Evolutionary conservation across 2,329 filamentous ascomycete species (phyloP).

Genomic region (Paracoccidioides brasiliensis): DNA sequence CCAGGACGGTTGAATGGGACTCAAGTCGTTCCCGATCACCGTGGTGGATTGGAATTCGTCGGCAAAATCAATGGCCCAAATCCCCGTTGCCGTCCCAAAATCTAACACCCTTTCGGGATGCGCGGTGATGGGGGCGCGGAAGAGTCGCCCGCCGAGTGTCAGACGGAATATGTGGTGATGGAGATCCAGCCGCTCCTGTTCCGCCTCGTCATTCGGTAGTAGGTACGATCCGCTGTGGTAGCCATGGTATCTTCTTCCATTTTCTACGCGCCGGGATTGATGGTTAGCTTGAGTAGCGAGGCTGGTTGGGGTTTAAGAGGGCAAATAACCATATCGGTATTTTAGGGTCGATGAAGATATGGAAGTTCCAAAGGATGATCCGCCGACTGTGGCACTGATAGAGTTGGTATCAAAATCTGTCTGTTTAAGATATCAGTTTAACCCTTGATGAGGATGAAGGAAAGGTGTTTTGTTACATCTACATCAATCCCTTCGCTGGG

Average conservation of each 20-base stretch:
- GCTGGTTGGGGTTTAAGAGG: too few species aligned
- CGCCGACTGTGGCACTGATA: not conserved
- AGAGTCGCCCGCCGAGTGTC: constrained; percentile 15
- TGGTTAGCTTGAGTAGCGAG: too few species aligned
- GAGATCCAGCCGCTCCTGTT: constrained; percentile 21
- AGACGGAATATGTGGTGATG: constrained; percentile 18
- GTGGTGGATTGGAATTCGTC: constrained; percentile 25
- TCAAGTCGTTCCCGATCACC: constrained; percentile 26
- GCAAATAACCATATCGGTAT: not conserved
- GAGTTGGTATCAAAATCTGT: not conserved
- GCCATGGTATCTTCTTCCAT: constrained; percentile 27
- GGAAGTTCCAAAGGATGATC: not conserved
- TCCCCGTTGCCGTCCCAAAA: constrained; percentile 31
- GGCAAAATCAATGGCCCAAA: constrained; percentile 32
- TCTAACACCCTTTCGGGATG: constrained; percentile 25
- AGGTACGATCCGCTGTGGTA: constrained; percentile 15
- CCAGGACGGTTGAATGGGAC: constrained; percentile 27
- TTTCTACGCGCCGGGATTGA: constrained; percentile 12
- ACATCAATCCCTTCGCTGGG: not conserved
- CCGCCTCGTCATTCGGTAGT: constrained; percentile 22
- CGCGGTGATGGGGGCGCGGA: constrained; percentile 13
- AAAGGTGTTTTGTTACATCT: not conserved
- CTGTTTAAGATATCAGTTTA: not conserved
- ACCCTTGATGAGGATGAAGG: not conserved
- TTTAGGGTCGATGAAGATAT: not conserved